Base-by-base conservation (phyloP, 1,139 yeast species). In the Geotrichum klebahnii region DNA sequence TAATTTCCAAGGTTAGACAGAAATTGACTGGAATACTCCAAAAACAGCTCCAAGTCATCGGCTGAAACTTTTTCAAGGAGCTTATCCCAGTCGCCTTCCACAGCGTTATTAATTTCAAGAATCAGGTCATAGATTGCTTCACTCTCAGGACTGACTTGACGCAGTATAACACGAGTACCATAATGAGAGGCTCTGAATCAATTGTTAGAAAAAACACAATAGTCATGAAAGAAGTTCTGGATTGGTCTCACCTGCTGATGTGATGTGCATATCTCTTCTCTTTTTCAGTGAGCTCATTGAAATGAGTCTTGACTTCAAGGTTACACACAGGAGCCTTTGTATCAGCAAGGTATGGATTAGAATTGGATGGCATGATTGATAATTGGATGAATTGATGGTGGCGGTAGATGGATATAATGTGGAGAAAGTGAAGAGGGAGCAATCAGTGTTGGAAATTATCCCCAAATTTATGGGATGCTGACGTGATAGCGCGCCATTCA, bases 81-180 rank as follows among this genome's bases (percentile, higher is more conserved):
- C 26, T 62, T 59, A 5, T 72, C 67, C 63, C 84, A 84, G 44
- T 84, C 80, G 4, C 77, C 76, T 3, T 72, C 72, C 48, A 84
- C 67, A 1, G 69, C 67, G 10, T 61, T 61, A 63, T 87, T 88
- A 49, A 87, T 67, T 1, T 65, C 62, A 53, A 87, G 63, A 47
- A 88, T 76, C 62, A 86, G 70, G 59, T 87, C 90, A 62, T 74
- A 86, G 53, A 87, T 84, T 22, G 66, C 65, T 65, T 87, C 95
- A 58, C 89, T 79, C 63, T 87, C 95, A 17, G 84, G 84, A 10
- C 92, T 83, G n/a, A 87, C 94, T 44, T 89, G 87, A 61, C 95
- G 74, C 55, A 86, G 72, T 2, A 85, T 86, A 2, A 82, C 87
- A 57, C 94, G 74, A 10, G 92, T 76, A 35, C 96, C 96, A 69